These are phyloP conservation scores for Colletotrichum truncatum DNA, from an alignment of 2,329 filamentous ascomycete genomes.

Conservation along the genomic window DNA sequence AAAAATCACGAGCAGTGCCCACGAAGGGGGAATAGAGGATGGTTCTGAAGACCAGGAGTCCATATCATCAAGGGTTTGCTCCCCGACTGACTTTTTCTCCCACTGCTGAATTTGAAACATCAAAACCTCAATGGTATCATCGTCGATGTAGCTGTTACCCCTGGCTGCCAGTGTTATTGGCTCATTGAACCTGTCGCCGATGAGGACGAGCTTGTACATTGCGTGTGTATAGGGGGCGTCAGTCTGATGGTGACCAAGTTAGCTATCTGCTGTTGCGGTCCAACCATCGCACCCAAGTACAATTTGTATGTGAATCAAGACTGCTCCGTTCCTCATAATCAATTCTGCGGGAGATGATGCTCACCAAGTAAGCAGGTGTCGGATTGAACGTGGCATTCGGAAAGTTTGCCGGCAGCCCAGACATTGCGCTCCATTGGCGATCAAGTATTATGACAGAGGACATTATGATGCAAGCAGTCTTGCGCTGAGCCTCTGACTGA, in stretches of 20 bases:
- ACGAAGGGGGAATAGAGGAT: neutral
- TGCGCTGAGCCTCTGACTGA: conserved; percentile 3
- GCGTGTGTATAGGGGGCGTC: conserved; percentile 30
- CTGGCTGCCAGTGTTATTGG: conserved; percentile 26
- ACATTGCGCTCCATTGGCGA: conserved; percentile 31
- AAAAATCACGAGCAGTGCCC: neutral
- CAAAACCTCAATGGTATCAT: conserved; percentile 39
- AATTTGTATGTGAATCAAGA: no score
- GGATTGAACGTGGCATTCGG: conserved; percentile 20
- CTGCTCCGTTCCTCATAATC: no score
- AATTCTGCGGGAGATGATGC: neutral
- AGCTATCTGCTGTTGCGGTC: neutral
- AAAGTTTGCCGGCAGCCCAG: conserved; percentile 31
- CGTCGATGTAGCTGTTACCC: conserved; percentile 33
- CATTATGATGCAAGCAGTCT: conserved; percentile 12
- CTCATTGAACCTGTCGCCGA: conserved; percentile 34
- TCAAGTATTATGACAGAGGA: conserved; percentile 29
- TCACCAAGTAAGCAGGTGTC: neutral
- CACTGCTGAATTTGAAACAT: conserved; percentile 38
- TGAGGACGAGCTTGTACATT: conserved; percentile 32
- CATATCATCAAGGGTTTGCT: neutral
- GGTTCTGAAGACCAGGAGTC: neutral
- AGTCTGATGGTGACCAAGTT: neutral
- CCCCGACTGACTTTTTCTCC: conserved; percentile 35
- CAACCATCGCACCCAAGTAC: no score